These are phyloP conservation scores for Eucalyptus cloeziana DNA, from an alignment of 345 rosid species.

Conservation along the genomic window DNA sequence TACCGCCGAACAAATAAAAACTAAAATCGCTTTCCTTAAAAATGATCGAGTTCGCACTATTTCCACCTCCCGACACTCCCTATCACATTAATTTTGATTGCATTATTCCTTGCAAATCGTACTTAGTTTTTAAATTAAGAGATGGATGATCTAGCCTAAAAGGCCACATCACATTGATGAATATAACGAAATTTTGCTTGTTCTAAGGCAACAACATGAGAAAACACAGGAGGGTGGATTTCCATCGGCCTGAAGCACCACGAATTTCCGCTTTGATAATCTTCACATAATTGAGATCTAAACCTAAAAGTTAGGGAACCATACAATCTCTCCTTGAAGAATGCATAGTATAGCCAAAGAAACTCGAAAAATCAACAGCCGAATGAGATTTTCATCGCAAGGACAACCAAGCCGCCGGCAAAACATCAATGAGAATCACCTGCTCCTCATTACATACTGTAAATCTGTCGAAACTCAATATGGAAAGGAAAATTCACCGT, in stretches of 20 bases:
- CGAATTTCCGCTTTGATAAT: not conserved
- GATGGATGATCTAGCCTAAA: not conserved
- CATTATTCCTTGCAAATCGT: too few species aligned
- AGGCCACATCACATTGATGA: not conserved
- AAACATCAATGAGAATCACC: not conserved
- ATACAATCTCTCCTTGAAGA: not conserved
- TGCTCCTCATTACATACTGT: not conserved
- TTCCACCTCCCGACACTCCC: too few species aligned
- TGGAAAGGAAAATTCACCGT: not conserved
- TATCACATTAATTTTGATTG: too few species aligned
- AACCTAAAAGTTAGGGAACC: not conserved
- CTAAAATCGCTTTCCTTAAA: too few species aligned
- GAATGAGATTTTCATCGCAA: not conserved
- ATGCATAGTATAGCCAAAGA: not conserved
- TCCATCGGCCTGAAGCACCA: not conserved
- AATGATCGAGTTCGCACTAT: too few species aligned
- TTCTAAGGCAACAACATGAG: not conserved
- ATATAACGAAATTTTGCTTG: not conserved
- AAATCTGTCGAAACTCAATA: not conserved
- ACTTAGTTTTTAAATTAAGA: not conserved
- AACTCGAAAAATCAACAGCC: not conserved
- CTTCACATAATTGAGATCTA: not conserved
- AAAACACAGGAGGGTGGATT: not conserved
- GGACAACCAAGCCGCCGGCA: not conserved
- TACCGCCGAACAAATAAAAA: fast-evolving